Conservation (phyloP, 768 basidiomycete species). For the Mrakia frigida region DNA sequence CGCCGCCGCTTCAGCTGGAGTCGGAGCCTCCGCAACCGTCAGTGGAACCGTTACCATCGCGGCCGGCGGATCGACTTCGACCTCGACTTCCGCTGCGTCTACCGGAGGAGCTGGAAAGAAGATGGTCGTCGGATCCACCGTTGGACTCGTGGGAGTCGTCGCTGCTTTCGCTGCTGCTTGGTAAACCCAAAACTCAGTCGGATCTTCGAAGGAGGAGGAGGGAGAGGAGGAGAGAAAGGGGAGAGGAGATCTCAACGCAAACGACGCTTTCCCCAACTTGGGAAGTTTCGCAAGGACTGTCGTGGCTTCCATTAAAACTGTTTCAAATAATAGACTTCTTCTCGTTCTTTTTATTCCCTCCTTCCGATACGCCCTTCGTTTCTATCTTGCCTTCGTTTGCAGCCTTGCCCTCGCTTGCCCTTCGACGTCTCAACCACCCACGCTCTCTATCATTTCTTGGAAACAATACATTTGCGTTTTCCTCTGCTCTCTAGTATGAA, state of each 20-base stretch:
- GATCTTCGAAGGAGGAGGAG: background rate
- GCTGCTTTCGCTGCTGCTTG: background rate
- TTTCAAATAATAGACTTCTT: background rate
- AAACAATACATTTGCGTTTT: no score
- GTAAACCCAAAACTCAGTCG: background rate
- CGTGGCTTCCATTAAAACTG: background rate
- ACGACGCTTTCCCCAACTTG: no score
- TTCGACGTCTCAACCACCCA: constrained; percentile 6
- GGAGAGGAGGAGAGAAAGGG: background rate
- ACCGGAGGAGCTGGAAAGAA: background rate
- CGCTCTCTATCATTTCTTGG: background rate
- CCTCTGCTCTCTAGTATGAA: no score
- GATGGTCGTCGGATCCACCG: background rate
- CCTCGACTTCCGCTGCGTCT: background rate
- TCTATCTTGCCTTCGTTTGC: background rate
- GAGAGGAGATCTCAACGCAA: background rate
- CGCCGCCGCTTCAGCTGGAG: background rate
- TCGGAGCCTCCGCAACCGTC: background rate
- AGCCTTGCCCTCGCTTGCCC: background rate
- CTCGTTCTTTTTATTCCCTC: background rate
- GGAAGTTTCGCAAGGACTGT: background rate
- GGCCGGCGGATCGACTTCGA: background rate
- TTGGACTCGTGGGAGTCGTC: background rate
- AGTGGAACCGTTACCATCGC: background rate
- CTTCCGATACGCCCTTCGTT: background rate